Evolutionary conservation across 345 rosid genomes (phyloP).

Genomic region (Conringia planisiliqua): DNA sequence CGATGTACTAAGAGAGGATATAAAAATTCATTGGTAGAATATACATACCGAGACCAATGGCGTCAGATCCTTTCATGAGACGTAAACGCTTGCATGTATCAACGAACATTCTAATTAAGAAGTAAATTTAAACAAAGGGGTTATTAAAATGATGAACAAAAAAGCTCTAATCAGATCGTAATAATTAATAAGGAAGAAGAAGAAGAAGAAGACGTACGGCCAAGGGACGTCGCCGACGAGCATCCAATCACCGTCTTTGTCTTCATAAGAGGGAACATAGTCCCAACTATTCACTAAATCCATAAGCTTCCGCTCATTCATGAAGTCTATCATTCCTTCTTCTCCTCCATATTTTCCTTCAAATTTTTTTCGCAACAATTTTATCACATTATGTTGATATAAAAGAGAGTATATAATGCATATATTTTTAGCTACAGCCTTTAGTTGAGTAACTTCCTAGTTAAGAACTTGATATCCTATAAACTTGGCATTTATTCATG

Average conservation of each 20-base stretch:
- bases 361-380: not conserved
- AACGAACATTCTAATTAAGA: slow-evolving; percentile 68
- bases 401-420: not conserved
- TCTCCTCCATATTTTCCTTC: slow-evolving; percentile 67
- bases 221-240: slow-evolving; percentile 98
- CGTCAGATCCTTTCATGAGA: slow-evolving; percentile 83
- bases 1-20: not conserved
- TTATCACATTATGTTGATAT: not conserved
- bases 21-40: not conserved
- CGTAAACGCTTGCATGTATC: slow-evolving; percentile 87
- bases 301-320: slow-evolving; percentile 68
- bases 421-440: not conserved
- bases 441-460: not conserved
- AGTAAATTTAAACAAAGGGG: not conserved
- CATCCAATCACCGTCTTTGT: slow-evolving; percentile 98
- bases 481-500: not conserved
- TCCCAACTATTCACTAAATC: slow-evolving; percentile 67
- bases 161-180: not conserved
- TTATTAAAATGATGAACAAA: not conserved
- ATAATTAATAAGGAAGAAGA: not conserved
- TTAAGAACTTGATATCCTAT: not conserved
- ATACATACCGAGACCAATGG: slow-evolving; percentile 63
- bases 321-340: slow-evolving; percentile 77
- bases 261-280: slow-evolving; percentile 87
- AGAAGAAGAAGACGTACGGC: slow-evolving; percentile 52